A percentile compares a stretch with the other conserved stretches of the same genome.
These are phyloP conservation scores for Aspergillus baeticus DNA, from an alignment of 495 filamentous ascomycete genomes.

Conservation along the genomic window DNA sequence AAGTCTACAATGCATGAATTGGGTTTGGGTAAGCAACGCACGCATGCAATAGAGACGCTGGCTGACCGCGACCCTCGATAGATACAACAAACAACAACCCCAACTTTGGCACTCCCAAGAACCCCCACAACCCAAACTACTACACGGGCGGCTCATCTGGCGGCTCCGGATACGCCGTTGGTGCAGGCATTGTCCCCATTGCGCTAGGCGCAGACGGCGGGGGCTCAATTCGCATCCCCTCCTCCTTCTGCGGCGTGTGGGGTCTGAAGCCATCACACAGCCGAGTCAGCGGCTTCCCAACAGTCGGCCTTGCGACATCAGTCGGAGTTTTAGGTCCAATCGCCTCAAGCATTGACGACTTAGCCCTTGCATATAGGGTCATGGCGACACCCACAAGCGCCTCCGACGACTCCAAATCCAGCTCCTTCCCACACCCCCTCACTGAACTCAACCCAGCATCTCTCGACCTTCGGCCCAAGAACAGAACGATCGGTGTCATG, in stretches of 20 bases:
- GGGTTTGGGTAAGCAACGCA: slow-evolving; percentile 56
- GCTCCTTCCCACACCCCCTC: slow-evolving; percentile 50
- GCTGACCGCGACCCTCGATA: slow-evolving; percentile 15
- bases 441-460: slow-evolving; percentile 2
- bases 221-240: slow-evolving; percentile 79
- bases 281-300: slow-evolving; percentile 65
- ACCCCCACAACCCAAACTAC: slow-evolving; percentile 77
- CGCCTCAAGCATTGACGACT: slow-evolving; percentile 72
- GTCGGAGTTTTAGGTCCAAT: slow-evolving; percentile 75
- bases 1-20: slow-evolving; percentile 93
- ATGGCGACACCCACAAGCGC: slow-evolving; percentile 70
- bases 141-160: slow-evolving; percentile 90
- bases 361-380: slow-evolving; percentile 77
- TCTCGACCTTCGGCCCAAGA: slow-evolving; percentile 23
- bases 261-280: slow-evolving; percentile 84
- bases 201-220: slow-evolving; percentile 84
- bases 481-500: slow-evolving; percentile 67
- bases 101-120: slow-evolving; percentile 73
- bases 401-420: slow-evolving; percentile 42
- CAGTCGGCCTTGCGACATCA: slow-evolving; percentile 57
- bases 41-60: background rate
- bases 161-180: slow-evolving; percentile 76
- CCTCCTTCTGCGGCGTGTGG: slow-evolving; percentile 81
- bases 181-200: slow-evolving; percentile 75
- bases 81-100: slow-evolving; percentile 86